These are phyloP conservation scores for Rhizopus sp. DNA, from an alignment of 371 early-diverging fungal genomes.

Conservation along the genomic window DNA sequence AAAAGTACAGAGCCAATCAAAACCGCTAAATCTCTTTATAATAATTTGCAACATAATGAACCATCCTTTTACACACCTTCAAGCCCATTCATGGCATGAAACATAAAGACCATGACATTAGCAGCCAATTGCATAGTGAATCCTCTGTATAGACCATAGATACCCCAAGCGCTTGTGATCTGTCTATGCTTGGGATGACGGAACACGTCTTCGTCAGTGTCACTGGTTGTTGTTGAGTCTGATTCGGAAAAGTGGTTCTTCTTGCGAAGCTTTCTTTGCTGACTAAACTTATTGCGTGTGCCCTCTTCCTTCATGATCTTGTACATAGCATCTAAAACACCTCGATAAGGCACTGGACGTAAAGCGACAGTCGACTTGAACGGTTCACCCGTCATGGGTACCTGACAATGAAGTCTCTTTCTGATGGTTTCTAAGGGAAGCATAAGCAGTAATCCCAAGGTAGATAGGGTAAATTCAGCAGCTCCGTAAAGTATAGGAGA, in stretches of 20 bases:
- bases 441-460: constrained; percentile 70
- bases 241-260: constrained; percentile 5
- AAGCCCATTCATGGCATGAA: constrained; percentile 55
- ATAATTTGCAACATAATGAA: too few relatives aligned
- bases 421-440: constrained; percentile 90
- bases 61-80: constrained; percentile 34
- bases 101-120: constrained; percentile 61
- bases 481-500: constrained; percentile 68
- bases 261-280: constrained; percentile 16
- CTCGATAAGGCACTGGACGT: constrained; percentile 82
- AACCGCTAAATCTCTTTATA: too few relatives aligned
- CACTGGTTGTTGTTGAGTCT: constrained; percentile 14
- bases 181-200: constrained; percentile 9
- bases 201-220: constrained; percentile 25
- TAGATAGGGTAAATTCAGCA: constrained; percentile 64
- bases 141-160: constrained; percentile 80
- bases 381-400: constrained; percentile 34
- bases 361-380: constrained; percentile 77
- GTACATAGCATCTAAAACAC: constrained; percentile 77
- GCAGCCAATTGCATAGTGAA: constrained; percentile 69
- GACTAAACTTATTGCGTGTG: constrained; percentile 26
- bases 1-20: not conserved
- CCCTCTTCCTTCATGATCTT: constrained; percentile 90
- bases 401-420: constrained; percentile 81
- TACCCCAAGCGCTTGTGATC: constrained; percentile 55